Conservation (phyloP, 495 filamentous ascomycete genomes). For the Aspergillus cristatus region DNA sequence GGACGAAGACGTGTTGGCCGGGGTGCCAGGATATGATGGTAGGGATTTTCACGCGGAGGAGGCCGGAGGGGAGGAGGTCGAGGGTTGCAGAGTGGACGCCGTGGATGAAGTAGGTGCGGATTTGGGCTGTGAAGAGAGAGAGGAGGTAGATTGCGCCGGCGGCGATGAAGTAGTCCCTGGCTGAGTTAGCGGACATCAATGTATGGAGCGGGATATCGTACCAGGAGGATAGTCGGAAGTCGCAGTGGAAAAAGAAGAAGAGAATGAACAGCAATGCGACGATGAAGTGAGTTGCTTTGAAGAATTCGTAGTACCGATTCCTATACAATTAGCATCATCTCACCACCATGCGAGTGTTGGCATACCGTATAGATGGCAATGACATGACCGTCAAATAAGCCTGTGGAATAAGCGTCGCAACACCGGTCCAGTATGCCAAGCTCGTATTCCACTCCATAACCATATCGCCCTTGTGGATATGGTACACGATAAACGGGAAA, state of each 20-base stretch:
- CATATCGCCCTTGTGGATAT: conserved; percentile 42
- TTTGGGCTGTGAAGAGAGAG: conserved; percentile 30
- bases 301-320: conserved; percentile 50
- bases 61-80: conserved; percentile 28
- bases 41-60: conserved; percentile 37
- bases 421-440: conserved; percentile 46
- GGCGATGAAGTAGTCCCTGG: conserved; percentile 53
- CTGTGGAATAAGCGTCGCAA: conserved; percentile 45
- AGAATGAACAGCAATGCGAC: conserved; percentile 44
- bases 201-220: conserved; percentile 9
- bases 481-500: conserved; percentile 48
- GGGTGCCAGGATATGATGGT: conserved; percentile 36
- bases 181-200: conserved; percentile 3
- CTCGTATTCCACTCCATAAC: conserved; percentile 33
- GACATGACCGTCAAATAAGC: conserved; percentile 47
- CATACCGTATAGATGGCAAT: conserved; percentile 36
- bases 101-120: conserved; percentile 37
- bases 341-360: not conserved
- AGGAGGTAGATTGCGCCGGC: conserved; percentile 39
- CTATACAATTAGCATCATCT: conserved; percentile 13
- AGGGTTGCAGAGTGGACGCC: conserved; percentile 37
- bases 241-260: conserved; percentile 52
- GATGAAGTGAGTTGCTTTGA: conserved; percentile 47
- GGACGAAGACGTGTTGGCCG: conserved; percentile 44
- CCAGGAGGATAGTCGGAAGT: conserved; percentile 48